Evolutionary conservation across 129 eudicot species (phyloP).

Genomic region (Tagetes erecta): DNA sequence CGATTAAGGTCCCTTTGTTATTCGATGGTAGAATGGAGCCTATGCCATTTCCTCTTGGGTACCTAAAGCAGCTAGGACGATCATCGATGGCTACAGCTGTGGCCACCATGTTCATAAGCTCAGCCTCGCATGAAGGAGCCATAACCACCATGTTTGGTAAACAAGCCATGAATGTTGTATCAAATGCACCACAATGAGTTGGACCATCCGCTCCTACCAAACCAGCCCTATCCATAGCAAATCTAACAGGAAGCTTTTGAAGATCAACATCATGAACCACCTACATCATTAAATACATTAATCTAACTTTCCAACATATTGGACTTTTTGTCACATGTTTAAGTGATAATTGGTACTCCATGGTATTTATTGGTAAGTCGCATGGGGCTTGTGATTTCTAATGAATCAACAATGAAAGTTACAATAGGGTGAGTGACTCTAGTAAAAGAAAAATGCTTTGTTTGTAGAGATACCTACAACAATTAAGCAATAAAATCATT

Average conservation of each 20-base stretch:
- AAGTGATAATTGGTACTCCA: too few relatives aligned
- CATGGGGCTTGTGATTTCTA: too few relatives aligned
- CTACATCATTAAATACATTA: slow-evolving; percentile 23
- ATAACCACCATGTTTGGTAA: slow-evolving; percentile 77
- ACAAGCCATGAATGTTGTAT: slow-evolving; percentile 71
- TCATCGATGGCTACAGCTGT: slow-evolving; percentile 67
- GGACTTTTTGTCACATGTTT: too few relatives aligned
- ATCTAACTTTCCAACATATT: not conserved
- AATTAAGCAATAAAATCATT: too few relatives aligned
- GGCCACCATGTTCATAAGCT: slow-evolving; percentile 72
- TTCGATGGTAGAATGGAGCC: slow-evolving; percentile 48
- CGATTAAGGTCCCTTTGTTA: slow-evolving; percentile 57
- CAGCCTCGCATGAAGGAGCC: slow-evolving; percentile 67
- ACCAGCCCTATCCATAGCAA: slow-evolving; percentile 68
- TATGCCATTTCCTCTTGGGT: slow-evolving; percentile 68
- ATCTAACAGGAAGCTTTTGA: slow-evolving; percentile 66
- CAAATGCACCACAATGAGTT: slow-evolving; percentile 75
- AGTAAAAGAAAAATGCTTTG: too few relatives aligned
- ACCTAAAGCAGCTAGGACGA: slow-evolving; percentile 70
- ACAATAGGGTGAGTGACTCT: too few relatives aligned
- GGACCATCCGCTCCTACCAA: slow-evolving; percentile 78
- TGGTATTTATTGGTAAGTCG: too few relatives aligned
- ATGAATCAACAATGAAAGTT: too few relatives aligned
- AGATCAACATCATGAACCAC: slow-evolving; percentile 77
- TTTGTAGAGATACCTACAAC: too few relatives aligned